Conservation (phyloP, 208 protist genomes). For the Acanthamoeba castellanii region DNA sequence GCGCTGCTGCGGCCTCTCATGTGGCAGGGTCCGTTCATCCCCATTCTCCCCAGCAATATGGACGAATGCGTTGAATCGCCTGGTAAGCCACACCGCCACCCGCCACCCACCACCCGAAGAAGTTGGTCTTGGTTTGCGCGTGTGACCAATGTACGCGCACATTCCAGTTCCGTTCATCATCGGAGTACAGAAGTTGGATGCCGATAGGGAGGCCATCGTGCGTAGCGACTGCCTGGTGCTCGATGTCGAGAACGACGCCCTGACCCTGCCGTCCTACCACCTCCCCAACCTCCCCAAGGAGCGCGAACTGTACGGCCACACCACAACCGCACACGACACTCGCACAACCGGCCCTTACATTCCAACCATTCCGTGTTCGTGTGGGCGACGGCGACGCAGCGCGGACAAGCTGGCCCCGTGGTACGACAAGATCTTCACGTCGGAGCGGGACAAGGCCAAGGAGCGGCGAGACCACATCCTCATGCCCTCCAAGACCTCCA, state of each 20-base stretch:
- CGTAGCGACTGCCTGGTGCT: constrained; percentile 31
- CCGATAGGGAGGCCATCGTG: neutral
- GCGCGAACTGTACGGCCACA: constrained; percentile 11
- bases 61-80: constrained; percentile 61
- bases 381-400: neutral
- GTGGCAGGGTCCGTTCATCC: constrained; percentile 74
- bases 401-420: neutral
- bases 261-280: neutral
- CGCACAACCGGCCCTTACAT: neutral
- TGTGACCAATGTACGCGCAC: neutral
- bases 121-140: neutral
- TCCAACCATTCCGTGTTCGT: neutral
- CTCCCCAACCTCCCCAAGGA: constrained; percentile 35
- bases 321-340: neutral
- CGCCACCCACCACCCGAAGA: neutral
- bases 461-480: constrained; percentile 14
- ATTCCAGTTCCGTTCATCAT: constrained; percentile 55
- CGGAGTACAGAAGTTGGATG: constrained; percentile 14
- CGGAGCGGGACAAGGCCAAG: neutral
- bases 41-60: constrained; percentile 39
- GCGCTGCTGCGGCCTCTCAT: constrained; percentile 37
- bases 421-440: neutral
- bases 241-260: constrained; percentile 20
- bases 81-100: neutral
- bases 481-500: constrained; percentile 50